These are phyloP conservation scores for Pseudogymnoascus sp. DNA, from an alignment of 2,329 filamentous ascomycete genomes.

Conservation along the genomic window DNA sequence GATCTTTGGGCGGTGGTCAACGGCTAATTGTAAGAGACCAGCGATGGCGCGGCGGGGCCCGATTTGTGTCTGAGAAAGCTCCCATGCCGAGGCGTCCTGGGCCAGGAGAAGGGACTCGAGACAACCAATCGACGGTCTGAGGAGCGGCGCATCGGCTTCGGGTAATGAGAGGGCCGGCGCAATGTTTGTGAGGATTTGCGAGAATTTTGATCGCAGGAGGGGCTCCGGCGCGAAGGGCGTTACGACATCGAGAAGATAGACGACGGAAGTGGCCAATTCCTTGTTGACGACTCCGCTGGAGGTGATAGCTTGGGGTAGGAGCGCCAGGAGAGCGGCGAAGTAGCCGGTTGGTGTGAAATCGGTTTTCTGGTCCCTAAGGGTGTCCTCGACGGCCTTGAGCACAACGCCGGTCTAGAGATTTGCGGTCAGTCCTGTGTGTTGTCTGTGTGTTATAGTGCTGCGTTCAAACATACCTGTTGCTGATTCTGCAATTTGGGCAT, in stretches of 20 bases:
- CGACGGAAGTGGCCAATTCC: constrained; percentile 74
- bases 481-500: constrained; percentile 94
- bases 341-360: constrained; percentile 81
- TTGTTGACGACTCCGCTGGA: constrained; percentile 61
- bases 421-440: constrained; percentile 7
- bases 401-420: constrained; percentile 65
- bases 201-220: constrained; percentile 89
- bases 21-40: constrained; percentile 72
- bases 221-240: constrained; percentile 77
- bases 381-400: constrained; percentile 85
- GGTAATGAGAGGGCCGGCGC: constrained; percentile 72
- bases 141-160: constrained; percentile 77
- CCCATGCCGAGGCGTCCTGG: constrained; percentile 83
- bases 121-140: constrained; percentile 84
- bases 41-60: constrained; percentile 82
- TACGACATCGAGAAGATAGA: constrained; percentile 91
- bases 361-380: constrained; percentile 78
- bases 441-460: not conserved
- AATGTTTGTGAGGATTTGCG: constrained; percentile 79
- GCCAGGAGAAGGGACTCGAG: constrained; percentile 85
- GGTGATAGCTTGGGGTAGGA: constrained; percentile 69
- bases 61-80: constrained; percentile 71
- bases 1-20: constrained; percentile 87
- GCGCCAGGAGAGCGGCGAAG: constrained; percentile 86
- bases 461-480: constrained; percentile 58